Evolutionary conservation across 306 rosid species (phyloP), one percentile per base, ranked within the genome.

Genomic region (Cucurbita moschata): DNA sequence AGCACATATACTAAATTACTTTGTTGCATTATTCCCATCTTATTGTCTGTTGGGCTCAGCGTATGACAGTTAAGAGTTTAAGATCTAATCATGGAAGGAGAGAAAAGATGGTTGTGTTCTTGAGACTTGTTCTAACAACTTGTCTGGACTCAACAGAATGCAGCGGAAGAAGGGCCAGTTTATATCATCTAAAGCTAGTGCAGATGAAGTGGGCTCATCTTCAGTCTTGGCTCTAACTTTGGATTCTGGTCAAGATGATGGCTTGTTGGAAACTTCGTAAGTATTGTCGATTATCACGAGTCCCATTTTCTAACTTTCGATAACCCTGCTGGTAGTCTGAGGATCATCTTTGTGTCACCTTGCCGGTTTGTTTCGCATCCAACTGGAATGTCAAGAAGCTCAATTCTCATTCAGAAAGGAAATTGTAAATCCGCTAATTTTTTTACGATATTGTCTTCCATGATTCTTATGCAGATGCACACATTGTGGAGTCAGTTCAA

Each of bases 91-190:
- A 65, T 19, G n/a, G 5, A 18, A 66, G 72, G 72, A 66, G 54
- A 11, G 53, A 26, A 13, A 47, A 49, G 12, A 49, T 26, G 43
- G 7, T 56, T 23, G 40, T 73, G 23, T 58, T 57, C 55, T 57
- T 23, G 62, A 37, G 37, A 54, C 64, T 18, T 72, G 13, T 57
- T 56, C 77, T 73, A 43, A 73, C 55, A 51, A 38, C 9, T 55
- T 60, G 37, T 42, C 59, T 74, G 75, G 13, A 8, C 58, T 47
- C 75, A 51, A 79, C 82, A 85, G 88, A 75, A 85, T 85, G 88
- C 88, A 85, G 81, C 86, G 88, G 39, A 85, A 82, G 75, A 85
- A 82, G 79, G 88, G 88, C 47, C 88, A 85, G 78, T 85, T 85
- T 74, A 77, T 83, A 30, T 82, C 88, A 7, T 68, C 88, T 35